Conservation (phyloP, 2,329 filamentous ascomycete genomes). For the Penicillium concentricum region DNA sequence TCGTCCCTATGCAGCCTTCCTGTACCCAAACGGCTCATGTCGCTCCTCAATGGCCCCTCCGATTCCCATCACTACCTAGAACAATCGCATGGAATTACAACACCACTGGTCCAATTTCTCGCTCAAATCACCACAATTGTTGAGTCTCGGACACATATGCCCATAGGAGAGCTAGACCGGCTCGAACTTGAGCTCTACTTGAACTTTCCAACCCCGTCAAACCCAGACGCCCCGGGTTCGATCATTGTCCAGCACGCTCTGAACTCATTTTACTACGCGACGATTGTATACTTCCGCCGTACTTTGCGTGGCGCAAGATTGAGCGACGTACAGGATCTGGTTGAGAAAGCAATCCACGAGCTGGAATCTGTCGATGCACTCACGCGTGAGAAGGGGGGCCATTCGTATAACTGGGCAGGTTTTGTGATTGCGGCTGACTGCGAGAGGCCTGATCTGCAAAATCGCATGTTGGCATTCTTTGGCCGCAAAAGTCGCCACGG, state of each 20-base stretch:
- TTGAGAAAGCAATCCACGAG: slow-evolving; percentile 32
- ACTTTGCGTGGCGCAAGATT: slow-evolving; percentile 26
- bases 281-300: slow-evolving; percentile 38
- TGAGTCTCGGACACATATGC: slow-evolving; percentile 18
- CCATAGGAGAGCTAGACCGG: slow-evolving; percentile 26
- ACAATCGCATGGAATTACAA: slow-evolving; percentile 30
- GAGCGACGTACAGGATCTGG: slow-evolving; percentile 30
- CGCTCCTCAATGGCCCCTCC: slow-evolving; percentile 20
- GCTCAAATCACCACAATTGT: slow-evolving; percentile 27
- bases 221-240: slow-evolving; percentile 17
- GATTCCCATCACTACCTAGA: slow-evolving; percentile 27
- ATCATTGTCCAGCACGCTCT: slow-evolving; percentile 26
- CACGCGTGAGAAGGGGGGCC: slow-evolving; percentile 30
- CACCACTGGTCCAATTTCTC: slow-evolving; percentile 26
- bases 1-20: slow-evolving; percentile 30
- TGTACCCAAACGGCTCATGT: slow-evolving; percentile 23
- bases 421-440: slow-evolving; percentile 40
- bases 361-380: slow-evolving; percentile 34
- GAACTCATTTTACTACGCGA: slow-evolving; percentile 39
- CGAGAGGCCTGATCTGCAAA: slow-evolving; percentile 24
- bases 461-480: slow-evolving; percentile 33
- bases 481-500: slow-evolving; percentile 34
- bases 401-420: slow-evolving; percentile 39
- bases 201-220: slow-evolving; percentile 26
- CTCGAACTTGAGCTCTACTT: slow-evolving; percentile 33